These are phyloP conservation scores for Tremella mesenterica DNA, from an alignment of 768 basidiomycete species.

Conservation along the genomic window DNA sequence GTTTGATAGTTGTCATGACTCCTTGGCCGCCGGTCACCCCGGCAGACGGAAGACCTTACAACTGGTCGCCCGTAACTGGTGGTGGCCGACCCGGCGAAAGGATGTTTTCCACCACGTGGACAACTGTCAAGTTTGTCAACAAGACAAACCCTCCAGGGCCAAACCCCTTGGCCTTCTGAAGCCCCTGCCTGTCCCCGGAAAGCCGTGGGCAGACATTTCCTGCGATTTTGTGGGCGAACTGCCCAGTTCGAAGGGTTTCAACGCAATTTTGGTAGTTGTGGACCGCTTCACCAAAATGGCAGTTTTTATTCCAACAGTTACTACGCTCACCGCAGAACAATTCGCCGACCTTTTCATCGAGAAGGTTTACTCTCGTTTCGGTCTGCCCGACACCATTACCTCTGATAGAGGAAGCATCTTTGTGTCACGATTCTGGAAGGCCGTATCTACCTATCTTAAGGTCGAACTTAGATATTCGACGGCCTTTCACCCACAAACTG, in stretches of 20 bases:
- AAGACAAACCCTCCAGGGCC: background rate
- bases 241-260: background rate
- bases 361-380: slow-evolving; percentile 21
- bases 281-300: background rate
- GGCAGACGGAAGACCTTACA: background rate
- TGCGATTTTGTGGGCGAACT: background rate
- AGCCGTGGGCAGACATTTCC: background rate
- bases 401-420: slow-evolving; percentile 35
- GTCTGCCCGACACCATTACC: slow-evolving; percentile 29
- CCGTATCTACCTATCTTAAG: slow-evolving; percentile 37
- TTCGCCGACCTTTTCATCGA: background rate
- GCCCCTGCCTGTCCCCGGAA: background rate
- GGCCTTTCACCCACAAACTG: slow-evolving; percentile 49
- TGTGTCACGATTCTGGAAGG: slow-evolving; percentile 37
- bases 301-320: background rate
- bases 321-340: background rate
- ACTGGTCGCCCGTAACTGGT: background rate
- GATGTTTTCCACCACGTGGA: background rate
- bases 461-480: slow-evolving; percentile 45
- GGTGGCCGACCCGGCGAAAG: background rate
- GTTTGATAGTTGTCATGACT: background rate
- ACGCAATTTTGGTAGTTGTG: background rate
- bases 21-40: background rate
- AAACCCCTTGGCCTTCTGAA: background rate
- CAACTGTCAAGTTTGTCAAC: background rate